These are phyloP conservation scores for Yamadazyma insecticola DNA, from an alignment of 805 yeast genomes.

Conservation along the genomic window DNA sequence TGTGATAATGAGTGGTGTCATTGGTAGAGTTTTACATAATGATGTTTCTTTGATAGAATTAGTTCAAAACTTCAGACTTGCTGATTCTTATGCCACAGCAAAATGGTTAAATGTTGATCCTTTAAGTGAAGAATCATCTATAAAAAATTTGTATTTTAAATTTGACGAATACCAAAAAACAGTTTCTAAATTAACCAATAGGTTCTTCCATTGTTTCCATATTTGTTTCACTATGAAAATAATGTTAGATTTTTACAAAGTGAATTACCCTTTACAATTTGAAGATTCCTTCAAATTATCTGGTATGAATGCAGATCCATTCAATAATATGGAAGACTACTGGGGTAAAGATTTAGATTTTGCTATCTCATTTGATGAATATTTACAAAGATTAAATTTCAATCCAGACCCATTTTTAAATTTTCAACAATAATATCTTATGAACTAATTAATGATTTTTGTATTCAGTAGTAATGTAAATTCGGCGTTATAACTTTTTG, in stretches of 20 bases:
- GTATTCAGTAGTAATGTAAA: too few relatives aligned
- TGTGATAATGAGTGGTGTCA: not conserved
- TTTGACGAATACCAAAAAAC: slow-evolving; percentile 1
- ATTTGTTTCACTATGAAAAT: slow-evolving; percentile 1
- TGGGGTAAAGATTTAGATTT: not conserved
- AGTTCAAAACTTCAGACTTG: not conserved
- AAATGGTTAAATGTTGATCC: slow-evolving; percentile 1
- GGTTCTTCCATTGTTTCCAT: slow-evolving; percentile 2
- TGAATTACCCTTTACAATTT: not conserved
- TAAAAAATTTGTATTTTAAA: not conserved
- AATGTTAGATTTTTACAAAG: slow-evolving; percentile 1
- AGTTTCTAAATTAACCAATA: not conserved
- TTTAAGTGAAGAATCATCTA: not conserved
- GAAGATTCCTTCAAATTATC: not conserved
- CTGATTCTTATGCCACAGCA: not conserved
- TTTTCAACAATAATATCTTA: too few relatives aligned
- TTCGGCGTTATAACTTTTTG: too few relatives aligned
- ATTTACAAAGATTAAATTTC: not conserved
- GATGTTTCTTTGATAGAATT: not conserved
- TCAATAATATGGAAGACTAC: not conserved
- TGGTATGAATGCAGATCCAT: not conserved
- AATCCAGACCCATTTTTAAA: not conserved
- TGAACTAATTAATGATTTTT: too few relatives aligned
- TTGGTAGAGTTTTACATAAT: not conserved
- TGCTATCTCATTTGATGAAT: not conserved